Evolutionary conservation across 768 basidiomycete species (phyloP).

Genomic region (Leccinum rimulosum): DNA sequence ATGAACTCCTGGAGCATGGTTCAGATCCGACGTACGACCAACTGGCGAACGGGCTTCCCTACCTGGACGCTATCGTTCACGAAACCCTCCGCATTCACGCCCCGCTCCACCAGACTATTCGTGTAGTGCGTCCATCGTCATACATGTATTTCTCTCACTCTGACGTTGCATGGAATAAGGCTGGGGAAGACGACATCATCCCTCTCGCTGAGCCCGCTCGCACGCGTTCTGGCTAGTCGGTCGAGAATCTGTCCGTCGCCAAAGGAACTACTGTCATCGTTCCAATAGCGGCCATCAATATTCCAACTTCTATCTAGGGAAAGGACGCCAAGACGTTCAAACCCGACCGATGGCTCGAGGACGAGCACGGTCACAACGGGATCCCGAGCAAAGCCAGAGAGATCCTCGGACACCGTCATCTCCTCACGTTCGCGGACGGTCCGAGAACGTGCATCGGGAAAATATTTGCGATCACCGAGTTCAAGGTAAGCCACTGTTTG

Average conservation of each 20-base stretch:
- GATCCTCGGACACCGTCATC: not conserved
- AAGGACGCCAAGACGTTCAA: not conserved
- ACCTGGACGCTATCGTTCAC: not conserved
- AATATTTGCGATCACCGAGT: not conserved
- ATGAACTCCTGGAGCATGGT: not conserved
- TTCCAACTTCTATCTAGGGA: not conserved
- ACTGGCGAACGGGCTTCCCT: not conserved
- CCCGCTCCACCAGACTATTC: not conserved
- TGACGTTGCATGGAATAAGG: not conserved
- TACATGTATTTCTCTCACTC: not conserved
- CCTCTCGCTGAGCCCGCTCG: too few species aligned
- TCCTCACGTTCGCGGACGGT: not conserved
- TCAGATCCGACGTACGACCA: not conserved
- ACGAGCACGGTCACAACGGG: not conserved
- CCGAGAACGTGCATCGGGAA: not conserved
- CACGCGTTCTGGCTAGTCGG: too few species aligned
- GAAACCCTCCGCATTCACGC: not conserved
- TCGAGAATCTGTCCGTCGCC: not conserved
- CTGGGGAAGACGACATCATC: too few species aligned
- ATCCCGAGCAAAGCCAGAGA: not conserved
- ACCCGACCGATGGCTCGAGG: not conserved
- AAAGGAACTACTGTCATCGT: not conserved
- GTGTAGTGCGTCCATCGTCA: not conserved
- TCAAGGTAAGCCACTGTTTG: not conserved
- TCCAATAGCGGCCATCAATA: not conserved